A percentile compares a stretch with the other conserved stretches of the same genome.
phyloP scores from a whole-genome alignment of 306 rosid genomes.

The Urtica urens region DNA sequence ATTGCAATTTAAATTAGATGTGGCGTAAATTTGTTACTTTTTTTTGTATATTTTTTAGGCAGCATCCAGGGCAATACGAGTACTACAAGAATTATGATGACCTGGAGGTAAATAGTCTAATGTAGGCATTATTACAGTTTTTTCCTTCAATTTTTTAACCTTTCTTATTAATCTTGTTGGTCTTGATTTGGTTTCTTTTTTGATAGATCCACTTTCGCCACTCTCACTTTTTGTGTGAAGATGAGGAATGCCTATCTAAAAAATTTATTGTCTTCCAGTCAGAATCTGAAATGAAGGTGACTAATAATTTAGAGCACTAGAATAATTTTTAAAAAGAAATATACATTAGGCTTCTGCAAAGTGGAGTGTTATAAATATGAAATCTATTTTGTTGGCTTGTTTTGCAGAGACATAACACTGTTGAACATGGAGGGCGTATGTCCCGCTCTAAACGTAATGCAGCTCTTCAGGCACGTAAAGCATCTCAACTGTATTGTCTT shows the following conservation, averaged over 20 bases:
- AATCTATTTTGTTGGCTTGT: slow-evolving; percentile 11
- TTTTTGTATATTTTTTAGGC: slow-evolving; percentile 44
- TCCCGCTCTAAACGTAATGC: slow-evolving; percentile 93
- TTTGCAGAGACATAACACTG: slow-evolving; percentile 69
- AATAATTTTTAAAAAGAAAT: slow-evolving; percentile 3
- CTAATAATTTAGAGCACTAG: slow-evolving; percentile 7
- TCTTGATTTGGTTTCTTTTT: neutral
- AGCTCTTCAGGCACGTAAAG: slow-evolving; percentile 62
- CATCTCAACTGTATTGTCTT: neutral
- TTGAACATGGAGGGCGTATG: slow-evolving; percentile 91
- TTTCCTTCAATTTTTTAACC: neutral
- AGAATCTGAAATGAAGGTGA: slow-evolving; percentile 89
- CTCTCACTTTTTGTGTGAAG: slow-evolving; percentile 90
- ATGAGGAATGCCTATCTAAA: slow-evolving; percentile 76
- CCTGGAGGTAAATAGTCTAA: slow-evolving; percentile 62
- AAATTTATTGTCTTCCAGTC: slow-evolving; percentile 80
- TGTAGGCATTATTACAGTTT: neutral
- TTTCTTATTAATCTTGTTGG: neutral
- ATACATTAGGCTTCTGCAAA: slow-evolving; percentile 1
- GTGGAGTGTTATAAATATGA: neutral
- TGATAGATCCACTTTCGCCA: slow-evolving; percentile 84
- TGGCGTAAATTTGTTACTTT: neutral
- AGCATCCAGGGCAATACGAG: slow-evolving; percentile 75
- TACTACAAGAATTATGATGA: slow-evolving; percentile 86
- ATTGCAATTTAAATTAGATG: neutral